Conservation (phyloP, 2,329 filamentous ascomycete genomes). For the Volutella citrinella region DNA sequence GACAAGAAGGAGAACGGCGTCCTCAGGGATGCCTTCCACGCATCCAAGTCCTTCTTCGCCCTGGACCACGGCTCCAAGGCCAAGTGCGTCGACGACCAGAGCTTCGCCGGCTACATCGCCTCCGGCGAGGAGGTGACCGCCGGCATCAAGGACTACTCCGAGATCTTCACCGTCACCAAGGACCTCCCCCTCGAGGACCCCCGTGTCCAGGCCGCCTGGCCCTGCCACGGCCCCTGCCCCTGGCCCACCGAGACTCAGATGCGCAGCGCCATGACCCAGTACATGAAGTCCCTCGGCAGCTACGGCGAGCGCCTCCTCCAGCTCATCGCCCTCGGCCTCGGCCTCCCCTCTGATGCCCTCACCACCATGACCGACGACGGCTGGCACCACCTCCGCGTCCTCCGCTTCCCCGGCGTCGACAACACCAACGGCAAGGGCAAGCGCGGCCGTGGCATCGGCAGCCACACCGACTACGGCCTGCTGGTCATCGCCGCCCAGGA, state of each 20-base stretch:
- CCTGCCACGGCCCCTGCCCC: slow-evolving; percentile 47
- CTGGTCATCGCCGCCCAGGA: slow-evolving; percentile 49
- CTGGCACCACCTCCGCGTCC: slow-evolving; percentile 49
- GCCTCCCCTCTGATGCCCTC: slow-evolving; percentile 37
- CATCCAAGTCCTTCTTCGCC: slow-evolving; percentile 39
- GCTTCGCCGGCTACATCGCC: slow-evolving; percentile 48
- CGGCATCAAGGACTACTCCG: slow-evolving; percentile 48
- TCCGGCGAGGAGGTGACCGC: slow-evolving; percentile 47
- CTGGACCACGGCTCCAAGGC: slow-evolving; percentile 36
- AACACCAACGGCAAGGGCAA: slow-evolving; percentile 47
- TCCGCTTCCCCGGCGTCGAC: slow-evolving; percentile 36
- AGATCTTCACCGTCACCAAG: slow-evolving; percentile 52
- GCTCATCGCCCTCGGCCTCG: slow-evolving; percentile 44
- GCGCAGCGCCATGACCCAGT: slow-evolving; percentile 36
- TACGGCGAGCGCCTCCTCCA: slow-evolving; percentile 44
- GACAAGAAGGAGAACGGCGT: slow-evolving; percentile 31
- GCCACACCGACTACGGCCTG: slow-evolving; percentile 51
- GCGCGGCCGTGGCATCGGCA: slow-evolving; percentile 47
- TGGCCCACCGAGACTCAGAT: slow-evolving; percentile 44
- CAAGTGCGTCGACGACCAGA: slow-evolving; percentile 41
- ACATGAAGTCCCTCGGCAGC: slow-evolving; percentile 39
- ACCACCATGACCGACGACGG: slow-evolving; percentile 43
- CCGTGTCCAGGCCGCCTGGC: slow-evolving; percentile 41
- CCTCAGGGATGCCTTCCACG: slow-evolving; percentile 34
- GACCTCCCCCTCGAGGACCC: slow-evolving; percentile 38